Conservation (phyloP, 164 flowering plant genomes). For the Kingdonia uniflora region DNA sequence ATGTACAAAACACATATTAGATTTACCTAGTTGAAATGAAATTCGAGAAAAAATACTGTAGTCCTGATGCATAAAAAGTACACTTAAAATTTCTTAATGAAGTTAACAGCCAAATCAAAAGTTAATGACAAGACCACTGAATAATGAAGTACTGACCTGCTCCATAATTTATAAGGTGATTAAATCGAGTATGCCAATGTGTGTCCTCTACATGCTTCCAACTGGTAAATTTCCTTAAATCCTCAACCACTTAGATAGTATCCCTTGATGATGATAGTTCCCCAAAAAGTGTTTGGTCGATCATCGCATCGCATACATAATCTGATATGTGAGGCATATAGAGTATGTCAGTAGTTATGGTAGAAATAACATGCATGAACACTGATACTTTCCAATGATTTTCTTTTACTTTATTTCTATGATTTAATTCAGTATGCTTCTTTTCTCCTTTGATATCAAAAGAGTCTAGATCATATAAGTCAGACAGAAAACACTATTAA, state of each 20-base stretch:
- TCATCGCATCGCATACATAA: constrained; percentile 63
- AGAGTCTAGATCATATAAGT: too few relatives aligned
- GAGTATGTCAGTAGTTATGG: constrained; percentile 2
- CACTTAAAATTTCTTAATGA: too few relatives aligned
- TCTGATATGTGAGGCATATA: constrained; percentile 29
- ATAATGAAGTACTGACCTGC: constrained; percentile 40
- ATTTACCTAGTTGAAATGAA: too few relatives aligned
- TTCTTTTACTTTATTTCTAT: too few relatives aligned
- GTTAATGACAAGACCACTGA: too few relatives aligned
- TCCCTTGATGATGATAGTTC: constrained; percentile 35
- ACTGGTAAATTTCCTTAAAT: constrained; percentile 53
- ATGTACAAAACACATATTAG: too few relatives aligned
- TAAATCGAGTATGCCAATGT: constrained; percentile 89
- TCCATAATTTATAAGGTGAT: constrained; percentile 79
- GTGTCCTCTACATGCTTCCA: constrained; percentile 92
- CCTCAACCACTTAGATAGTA: constrained; percentile 56
- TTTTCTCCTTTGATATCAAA: background rate
- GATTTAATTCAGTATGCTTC: background rate
- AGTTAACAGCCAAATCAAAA: too few relatives aligned
- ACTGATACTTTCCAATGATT: too few relatives aligned
- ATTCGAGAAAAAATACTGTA: too few relatives aligned
- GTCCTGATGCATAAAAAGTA: too few relatives aligned
- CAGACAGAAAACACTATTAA: too few relatives aligned
- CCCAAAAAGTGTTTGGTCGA: constrained; percentile 81
- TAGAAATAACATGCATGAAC: too few relatives aligned